Evolutionary conservation across 345 rosid species (phyloP).

Genomic region (Syzygium aromaticum): DNA sequence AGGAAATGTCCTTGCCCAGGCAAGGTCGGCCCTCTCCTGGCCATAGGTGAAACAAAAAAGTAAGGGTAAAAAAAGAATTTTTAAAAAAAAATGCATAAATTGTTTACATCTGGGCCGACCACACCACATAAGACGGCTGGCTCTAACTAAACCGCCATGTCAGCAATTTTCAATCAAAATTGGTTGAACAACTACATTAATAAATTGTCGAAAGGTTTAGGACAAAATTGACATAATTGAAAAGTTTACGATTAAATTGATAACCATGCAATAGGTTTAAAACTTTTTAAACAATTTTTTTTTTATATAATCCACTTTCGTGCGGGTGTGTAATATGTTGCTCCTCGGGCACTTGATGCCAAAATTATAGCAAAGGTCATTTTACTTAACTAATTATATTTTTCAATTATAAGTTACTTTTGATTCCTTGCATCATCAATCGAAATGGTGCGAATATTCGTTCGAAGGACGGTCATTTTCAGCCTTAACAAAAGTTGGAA

Average conservation of each 20-base stretch:
- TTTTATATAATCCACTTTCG: not conserved
- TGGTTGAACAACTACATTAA: too few relatives aligned
- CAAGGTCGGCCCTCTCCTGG: rapidly evolving
- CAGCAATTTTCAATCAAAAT: too few relatives aligned
- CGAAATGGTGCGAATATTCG: not conserved
- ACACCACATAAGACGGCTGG: not conserved
- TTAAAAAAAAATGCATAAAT: too few relatives aligned
- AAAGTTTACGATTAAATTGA: too few relatives aligned
- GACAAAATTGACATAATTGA: not conserved
- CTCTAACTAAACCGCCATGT: not conserved
- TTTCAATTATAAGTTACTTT: not conserved
- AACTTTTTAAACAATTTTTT: rapidly evolving
- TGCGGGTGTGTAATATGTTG: rapidly evolving
- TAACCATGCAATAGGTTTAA: rapidly evolving
- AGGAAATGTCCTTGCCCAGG: rapidly evolving
- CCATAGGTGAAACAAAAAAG: rapidly evolving
- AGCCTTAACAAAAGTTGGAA: not conserved
- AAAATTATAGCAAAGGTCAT: not conserved
- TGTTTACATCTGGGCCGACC: rapidly evolving
- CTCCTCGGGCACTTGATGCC: not conserved
- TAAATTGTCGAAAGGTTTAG: rapidly evolving
- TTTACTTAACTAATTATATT: too few relatives aligned
- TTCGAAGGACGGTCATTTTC: not conserved
- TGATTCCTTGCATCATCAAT: not conserved
- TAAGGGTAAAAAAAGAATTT: rapidly evolving